Evolutionary conservation across 768 basidiomycete genomes (phyloP), one percentile per base, ranked within the genome.

Genomic region (Cystofilobasidium macerans): DNA sequence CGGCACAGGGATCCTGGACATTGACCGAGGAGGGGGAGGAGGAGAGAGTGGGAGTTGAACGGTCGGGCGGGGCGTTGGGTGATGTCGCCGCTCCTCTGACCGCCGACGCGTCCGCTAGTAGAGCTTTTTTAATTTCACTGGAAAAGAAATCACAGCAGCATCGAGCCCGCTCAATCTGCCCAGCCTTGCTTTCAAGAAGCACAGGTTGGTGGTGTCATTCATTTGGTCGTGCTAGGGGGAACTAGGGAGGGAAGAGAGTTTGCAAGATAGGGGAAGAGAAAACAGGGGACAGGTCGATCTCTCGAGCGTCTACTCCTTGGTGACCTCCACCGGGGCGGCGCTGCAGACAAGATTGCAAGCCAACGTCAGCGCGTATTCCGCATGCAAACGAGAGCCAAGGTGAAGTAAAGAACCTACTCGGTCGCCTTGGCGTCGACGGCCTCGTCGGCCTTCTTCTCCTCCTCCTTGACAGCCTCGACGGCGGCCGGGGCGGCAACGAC

Each of bases 381-480:
- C 6, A 16, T 54, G 53, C 28, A 54, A 24, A 22, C 4, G 18
- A 35, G 22, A 38, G 56, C 14, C 14, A 20, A 20, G 35, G 58
- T 12, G 51, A 32, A 14, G 22, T 7, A 3, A 7, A 30, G 24
- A 6, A 53, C 61, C 18, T 36, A 62, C 61, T 64, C 63, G 43
- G 64, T 45, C 35, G 64, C 32, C 24, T 42, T 38, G 35, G 43
- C 28, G 24, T 42, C 43, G 33, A 45, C 64, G 1, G 38, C 40
- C 47, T 65, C 64, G 24, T 65, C 64, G 13, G 57, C 64, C 13
- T 35, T 35, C 64, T 65, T 65, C 64, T 65, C 64, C 60, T 67
- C 65, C 4, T 48, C 33, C 53, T 61, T 67, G 35, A 67, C 24
- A 16, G 47, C 65, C 53, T 67, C 65, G 13, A 67, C 65, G 32